Conservation (phyloP, 805 yeast genomes). For the Maudiozyma pseudohumilis region DNA sequence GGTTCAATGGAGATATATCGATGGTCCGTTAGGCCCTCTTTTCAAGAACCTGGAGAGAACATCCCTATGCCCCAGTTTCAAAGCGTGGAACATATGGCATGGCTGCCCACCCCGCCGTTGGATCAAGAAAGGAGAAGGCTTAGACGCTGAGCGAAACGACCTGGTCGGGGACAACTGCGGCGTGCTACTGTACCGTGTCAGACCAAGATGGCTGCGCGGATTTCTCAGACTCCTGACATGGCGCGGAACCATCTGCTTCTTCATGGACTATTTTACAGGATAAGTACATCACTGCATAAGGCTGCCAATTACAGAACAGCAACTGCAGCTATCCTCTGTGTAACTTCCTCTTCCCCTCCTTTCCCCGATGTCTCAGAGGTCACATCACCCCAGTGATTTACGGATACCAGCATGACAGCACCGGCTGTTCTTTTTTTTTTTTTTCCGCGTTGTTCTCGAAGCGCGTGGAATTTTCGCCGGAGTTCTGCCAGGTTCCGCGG, state of each 20-base stretch:
- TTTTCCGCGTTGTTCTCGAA: too few species aligned
- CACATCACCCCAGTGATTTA: too few species aligned
- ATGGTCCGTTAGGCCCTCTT: conserved; percentile 90
- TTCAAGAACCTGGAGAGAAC: conserved; percentile 60
- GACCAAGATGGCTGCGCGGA: conserved; percentile 42
- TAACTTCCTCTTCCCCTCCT: too few species aligned
- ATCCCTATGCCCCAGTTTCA: conserved; percentile 70
- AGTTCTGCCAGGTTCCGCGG: too few species aligned
- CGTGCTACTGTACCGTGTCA: conserved; percentile 41
- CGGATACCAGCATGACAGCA: too few species aligned
- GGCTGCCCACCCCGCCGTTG: conserved; percentile 72
- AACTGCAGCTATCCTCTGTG: too few species aligned
- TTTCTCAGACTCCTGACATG: conserved; percentile 42
- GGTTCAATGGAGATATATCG: conserved; percentile 82
- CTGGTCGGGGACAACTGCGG: conserved; percentile 60
- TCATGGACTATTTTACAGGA: conserved; percentile 38
- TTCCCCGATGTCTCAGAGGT: too few species aligned
- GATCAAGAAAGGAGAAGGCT: conserved; percentile 73
- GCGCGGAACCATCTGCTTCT: conserved; percentile 52
- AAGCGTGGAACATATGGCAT: conserved; percentile 88
- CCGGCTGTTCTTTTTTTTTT: too few species aligned
- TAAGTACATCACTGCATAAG: conserved; percentile 7
- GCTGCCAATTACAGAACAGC: too few species aligned
- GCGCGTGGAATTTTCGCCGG: too few species aligned
- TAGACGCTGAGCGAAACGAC: conserved; percentile 66